Percentiles rank a stretch among this genome's conserved stretches.
phyloP scores from a whole-genome alignment of 179 eudicot genomes.

The Spergularia azorica region DNA sequence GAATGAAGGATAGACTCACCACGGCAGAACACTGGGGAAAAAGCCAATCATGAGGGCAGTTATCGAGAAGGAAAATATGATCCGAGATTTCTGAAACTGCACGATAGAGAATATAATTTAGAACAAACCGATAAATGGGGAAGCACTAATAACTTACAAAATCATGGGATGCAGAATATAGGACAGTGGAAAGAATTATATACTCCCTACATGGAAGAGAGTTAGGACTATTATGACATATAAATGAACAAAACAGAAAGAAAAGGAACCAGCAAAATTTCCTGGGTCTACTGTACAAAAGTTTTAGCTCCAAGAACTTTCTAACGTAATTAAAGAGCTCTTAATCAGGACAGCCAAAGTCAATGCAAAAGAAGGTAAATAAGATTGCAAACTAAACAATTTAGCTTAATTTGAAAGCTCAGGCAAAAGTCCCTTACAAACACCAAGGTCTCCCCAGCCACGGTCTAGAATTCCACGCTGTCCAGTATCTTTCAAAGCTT shows the following conservation, averaged over 20 bases:
- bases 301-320: constrained; percentile 9
- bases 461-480: constrained; percentile 93
- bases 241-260: not conserved
- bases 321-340: not conserved
- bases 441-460: constrained; percentile 99
- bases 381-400: not conserved
- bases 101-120: constrained; percentile 22
- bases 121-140: not conserved
- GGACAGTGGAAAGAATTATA: too few relatives aligned
- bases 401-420: not conserved
- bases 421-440: constrained; percentile 53
- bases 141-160: not conserved
- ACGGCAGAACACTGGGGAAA: constrained; percentile 87
- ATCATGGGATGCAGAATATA: not conserved
- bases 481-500: constrained; percentile 76
- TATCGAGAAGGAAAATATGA: constrained; percentile 54
- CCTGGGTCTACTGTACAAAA: not conserved
- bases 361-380: not conserved
- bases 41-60: constrained; percentile 95
- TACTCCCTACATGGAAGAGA: too few relatives aligned
- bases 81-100: constrained; percentile 70
- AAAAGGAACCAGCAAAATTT: not conserved
- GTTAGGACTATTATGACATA: too few relatives aligned
- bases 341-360: not conserved
- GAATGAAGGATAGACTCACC: constrained; percentile 47